phyloP scores from a whole-genome alignment of 345 rosid species.

The Populus deltoides region DNA sequence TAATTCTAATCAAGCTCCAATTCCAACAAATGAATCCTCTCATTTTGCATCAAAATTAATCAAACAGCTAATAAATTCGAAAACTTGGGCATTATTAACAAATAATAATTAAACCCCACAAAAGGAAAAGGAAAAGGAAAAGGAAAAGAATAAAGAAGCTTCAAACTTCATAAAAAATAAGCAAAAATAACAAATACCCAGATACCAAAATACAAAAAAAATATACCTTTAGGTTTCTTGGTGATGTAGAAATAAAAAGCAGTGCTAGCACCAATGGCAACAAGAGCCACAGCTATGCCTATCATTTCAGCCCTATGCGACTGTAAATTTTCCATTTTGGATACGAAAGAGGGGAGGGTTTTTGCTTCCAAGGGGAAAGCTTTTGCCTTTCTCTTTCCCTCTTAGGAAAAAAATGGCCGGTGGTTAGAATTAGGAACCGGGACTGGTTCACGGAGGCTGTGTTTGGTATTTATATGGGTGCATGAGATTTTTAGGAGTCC shows the following conservation, averaged over 20 bases:
- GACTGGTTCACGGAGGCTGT: neutral
- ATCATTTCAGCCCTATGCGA: conserved; percentile 45
- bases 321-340: conserved; percentile 33
- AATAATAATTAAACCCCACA: neutral
- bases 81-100: neutral
- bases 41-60: neutral
- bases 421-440: neutral
- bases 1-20: neutral
- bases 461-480: too few relatives aligned
- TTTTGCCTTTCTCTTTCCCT: neutral
- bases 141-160: neutral
- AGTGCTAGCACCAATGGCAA: conserved; percentile 56
- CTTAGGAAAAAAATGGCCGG: neutral
- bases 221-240: conserved; percentile 41
- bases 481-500: neutral
- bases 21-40: neutral
- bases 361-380: neutral
- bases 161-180: neutral
- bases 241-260: conserved; percentile 54
- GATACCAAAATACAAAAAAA: neutral
- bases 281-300: conserved; percentile 50
- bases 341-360: neutral
- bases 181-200: neutral
- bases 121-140: too few relatives aligned
- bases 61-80: neutral